Evolutionary conservation across 2,329 filamentous ascomycete genomes (phyloP).

Genomic region (Sphaerulina populicola): DNA sequence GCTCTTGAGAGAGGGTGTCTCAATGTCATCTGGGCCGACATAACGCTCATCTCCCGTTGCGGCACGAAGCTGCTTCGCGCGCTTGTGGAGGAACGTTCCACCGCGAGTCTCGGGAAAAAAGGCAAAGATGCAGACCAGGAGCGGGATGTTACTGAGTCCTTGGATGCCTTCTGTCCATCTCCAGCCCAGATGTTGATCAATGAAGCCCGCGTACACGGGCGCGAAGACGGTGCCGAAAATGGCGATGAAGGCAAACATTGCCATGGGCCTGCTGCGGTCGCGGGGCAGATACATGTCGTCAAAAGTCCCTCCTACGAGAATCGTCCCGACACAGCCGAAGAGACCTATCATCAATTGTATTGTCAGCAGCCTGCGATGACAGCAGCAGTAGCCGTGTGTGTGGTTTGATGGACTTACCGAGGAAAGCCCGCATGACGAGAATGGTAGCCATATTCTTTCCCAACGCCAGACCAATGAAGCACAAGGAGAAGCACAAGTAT

Average conservation of each 20-base stretch:
- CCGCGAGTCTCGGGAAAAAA: slow-evolving; percentile 44
- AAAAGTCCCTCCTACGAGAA: slow-evolving; percentile 45
- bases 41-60: slow-evolving; percentile 45
- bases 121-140: slow-evolving; percentile 39
- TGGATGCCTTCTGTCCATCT: slow-evolving; percentile 50
- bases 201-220: slow-evolving; percentile 49
- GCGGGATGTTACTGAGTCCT: slow-evolving; percentile 45
- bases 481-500: slow-evolving; percentile 41
- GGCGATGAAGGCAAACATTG: slow-evolving; percentile 43
- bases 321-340: slow-evolving; percentile 45
- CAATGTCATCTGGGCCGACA: slow-evolving; percentile 45
- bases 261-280: slow-evolving; percentile 42
- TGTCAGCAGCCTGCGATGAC: not conserved
- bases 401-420: slow-evolving; percentile 24
- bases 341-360: slow-evolving; percentile 27
- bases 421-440: slow-evolving; percentile 40
- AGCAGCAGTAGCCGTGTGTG: no score
- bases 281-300: slow-evolving; percentile 44
- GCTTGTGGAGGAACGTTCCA: slow-evolving; percentile 42
- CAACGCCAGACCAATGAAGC: slow-evolving; percentile 44
- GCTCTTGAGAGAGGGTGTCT: slow-evolving; percentile 42
- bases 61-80: slow-evolving; percentile 43
- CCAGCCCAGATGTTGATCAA: slow-evolving; percentile 47
- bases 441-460: slow-evolving; percentile 45
- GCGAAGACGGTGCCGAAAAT: slow-evolving; percentile 47